phyloP scores from a whole-genome alignment of 2,329 filamentous ascomycete genomes.

The Penicillium decumbens region DNA sequence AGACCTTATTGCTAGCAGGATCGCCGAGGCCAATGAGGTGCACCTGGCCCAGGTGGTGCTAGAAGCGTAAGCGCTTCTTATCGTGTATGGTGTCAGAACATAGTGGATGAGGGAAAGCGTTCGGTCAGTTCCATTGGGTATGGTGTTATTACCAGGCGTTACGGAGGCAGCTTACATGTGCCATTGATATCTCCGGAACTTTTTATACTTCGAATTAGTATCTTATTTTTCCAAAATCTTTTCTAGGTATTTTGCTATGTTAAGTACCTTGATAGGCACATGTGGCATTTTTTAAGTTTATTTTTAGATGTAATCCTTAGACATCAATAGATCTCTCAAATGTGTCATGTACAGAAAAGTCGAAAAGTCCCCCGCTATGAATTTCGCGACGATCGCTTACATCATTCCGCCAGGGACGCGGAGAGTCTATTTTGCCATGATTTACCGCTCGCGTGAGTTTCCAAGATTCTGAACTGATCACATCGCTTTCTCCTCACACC shows the following conservation, averaged over 20 bases:
- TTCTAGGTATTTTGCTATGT: too few relatives aligned
- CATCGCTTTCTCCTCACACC: not conserved
- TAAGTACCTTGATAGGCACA: too few relatives aligned
- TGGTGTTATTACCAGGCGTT: constrained; percentile 18
- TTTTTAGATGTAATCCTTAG: too few relatives aligned
- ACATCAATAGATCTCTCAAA: too few relatives aligned
- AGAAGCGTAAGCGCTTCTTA: constrained; percentile 17
- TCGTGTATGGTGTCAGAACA: constrained; percentile 1
- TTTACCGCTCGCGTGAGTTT: constrained; percentile 12
- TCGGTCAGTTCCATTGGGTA: constrained; percentile 1
- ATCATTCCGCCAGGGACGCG: constrained; percentile 6
- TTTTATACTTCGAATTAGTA: not conserved
- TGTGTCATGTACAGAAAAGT: too few relatives aligned
- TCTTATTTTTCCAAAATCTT: too few relatives aligned
- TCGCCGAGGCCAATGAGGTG: constrained; percentile 40
- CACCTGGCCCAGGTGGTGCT: constrained; percentile 40
- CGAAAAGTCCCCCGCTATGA: not conserved
- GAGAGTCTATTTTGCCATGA: constrained; percentile 7
- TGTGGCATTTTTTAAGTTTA: too few relatives aligned
- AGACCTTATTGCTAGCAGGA: constrained; percentile 38
- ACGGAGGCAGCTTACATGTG: not conserved
- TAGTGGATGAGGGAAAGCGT: not conserved
- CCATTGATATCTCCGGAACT: not conserved
- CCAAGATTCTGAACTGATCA: constrained; percentile 1
- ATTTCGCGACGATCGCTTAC: constrained; percentile 1